Conservation (phyloP, 108 stramenopile species). For the Discostella pseudostelligera region DNA sequence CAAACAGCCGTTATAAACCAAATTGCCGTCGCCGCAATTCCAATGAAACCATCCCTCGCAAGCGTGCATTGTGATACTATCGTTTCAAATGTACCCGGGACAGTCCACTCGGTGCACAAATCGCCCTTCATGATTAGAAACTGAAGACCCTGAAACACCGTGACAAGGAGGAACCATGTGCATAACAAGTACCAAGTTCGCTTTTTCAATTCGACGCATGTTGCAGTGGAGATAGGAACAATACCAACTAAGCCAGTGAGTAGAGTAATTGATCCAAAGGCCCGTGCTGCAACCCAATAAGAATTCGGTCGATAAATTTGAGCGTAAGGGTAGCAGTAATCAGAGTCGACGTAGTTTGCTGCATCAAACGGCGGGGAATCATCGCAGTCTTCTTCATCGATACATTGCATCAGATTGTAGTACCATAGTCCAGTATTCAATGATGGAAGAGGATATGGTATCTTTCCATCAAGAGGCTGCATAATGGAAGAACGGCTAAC, state of each 20-base stretch:
- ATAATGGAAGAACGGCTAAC: not conserved
- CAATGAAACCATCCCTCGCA: slow-evolving; percentile 12
- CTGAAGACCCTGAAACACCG: slow-evolving; percentile 41
- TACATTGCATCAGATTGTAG: slow-evolving; percentile 1
- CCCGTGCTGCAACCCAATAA: slow-evolving; percentile 29
- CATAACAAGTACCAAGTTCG: slow-evolving; percentile 15
- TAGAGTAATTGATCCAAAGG: slow-evolving; percentile 11
- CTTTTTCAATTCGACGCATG: slow-evolving; percentile 39
- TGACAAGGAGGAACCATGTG: slow-evolving; percentile 16
- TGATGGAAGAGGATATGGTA: not conserved
- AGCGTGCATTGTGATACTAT: slow-evolving; percentile 21
- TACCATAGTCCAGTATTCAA: slow-evolving; percentile 6
- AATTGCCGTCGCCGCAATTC: slow-evolving; percentile 36
- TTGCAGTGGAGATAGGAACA: slow-evolving; percentile 23
- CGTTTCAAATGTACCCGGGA: not conserved
- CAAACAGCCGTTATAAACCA: slow-evolving; percentile 33
- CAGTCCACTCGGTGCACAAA: slow-evolving; percentile 20
- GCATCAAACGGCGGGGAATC: not conserved
- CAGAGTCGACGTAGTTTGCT: slow-evolving; percentile 17
- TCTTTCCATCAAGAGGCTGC: not conserved
- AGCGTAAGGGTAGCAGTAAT: slow-evolving; percentile 25
- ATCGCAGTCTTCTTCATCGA: not conserved
- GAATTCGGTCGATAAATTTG: not conserved
- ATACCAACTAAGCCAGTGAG: slow-evolving; percentile 28
- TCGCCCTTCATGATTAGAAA: slow-evolving; percentile 38